phyloP scores from a whole-genome alignment of 2,329 filamentous ascomycete species.

The Calonectria hongkongensis region DNA sequence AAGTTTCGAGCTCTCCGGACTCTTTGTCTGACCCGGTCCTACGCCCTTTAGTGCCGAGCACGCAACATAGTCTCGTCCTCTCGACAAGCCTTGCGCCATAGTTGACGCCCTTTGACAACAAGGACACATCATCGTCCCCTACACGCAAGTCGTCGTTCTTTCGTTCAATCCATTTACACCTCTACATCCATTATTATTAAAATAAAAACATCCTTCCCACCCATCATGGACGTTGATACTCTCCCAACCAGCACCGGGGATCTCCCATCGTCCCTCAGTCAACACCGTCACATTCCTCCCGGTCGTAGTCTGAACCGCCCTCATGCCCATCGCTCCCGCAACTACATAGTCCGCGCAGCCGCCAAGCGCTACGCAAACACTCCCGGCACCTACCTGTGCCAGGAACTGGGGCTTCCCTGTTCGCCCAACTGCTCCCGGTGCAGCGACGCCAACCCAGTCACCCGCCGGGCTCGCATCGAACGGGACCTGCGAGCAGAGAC shows the following conservation, averaged over 20 bases:
- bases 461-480: constrained; percentile 51
- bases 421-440: constrained; percentile 40
- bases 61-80: constrained; percentile 45
- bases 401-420: constrained; percentile 49
- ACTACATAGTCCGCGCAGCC: constrained; percentile 57
- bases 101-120: constrained; percentile 48
- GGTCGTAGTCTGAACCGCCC: constrained; percentile 38
- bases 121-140: constrained; percentile 21
- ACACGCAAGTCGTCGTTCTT: too few species aligned
- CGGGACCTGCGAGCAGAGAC: constrained; percentile 45
- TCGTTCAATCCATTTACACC: constrained; percentile 3
- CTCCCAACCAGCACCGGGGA: constrained; percentile 49
- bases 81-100: constrained; percentile 48
- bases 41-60: constrained; percentile 50
- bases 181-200: constrained; percentile 23
- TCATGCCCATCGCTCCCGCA: constrained; percentile 50
- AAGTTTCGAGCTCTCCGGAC: constrained; percentile 42
- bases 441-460: constrained; percentile 34
- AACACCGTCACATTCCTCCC: constrained; percentile 49
- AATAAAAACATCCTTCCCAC: background rate
- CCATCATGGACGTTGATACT: constrained; percentile 46
- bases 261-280: constrained; percentile 45
- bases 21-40: background rate
- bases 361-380: constrained; percentile 57
- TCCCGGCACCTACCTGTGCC: constrained; percentile 46